Conservation (phyloP, 2,329 filamentous ascomycete genomes). For the Cladophialophora yegresii region DNA sequence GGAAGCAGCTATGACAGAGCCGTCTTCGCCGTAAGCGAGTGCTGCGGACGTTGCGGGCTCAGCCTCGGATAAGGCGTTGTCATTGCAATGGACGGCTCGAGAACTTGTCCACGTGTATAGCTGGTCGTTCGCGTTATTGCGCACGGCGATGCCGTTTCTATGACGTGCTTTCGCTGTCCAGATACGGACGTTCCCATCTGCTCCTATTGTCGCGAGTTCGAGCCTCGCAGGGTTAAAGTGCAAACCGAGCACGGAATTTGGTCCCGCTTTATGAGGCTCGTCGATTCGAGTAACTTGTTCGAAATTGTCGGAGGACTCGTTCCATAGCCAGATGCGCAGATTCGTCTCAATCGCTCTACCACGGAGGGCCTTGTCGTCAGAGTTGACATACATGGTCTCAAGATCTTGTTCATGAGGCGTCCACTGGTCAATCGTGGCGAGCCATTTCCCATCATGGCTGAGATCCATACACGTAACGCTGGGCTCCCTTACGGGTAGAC, state of each 20-base stretch:
- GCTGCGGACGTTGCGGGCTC: conserved; percentile 53
- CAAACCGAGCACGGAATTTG: conserved; percentile 67
- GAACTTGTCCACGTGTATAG: conserved; percentile 75
- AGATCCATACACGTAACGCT: conserved; percentile 73
- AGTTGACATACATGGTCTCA: conserved; percentile 52
- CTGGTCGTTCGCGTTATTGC: conserved; percentile 57
- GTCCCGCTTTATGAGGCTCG: conserved; percentile 69
- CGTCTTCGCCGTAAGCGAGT: conserved; percentile 79
- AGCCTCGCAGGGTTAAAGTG: conserved; percentile 67
- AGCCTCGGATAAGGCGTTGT: conserved; percentile 42
- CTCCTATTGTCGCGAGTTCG: conserved; percentile 82
- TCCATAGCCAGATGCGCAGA: conserved; percentile 87
- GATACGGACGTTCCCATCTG: conserved; percentile 73
- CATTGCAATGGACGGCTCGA: conserved; percentile 45
- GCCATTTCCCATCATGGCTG: conserved; percentile 80
- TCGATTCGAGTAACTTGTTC: conserved; percentile 81
- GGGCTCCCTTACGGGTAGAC: conserved; percentile 73
- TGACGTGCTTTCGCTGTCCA: conserved; percentile 76
- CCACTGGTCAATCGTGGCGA: conserved; percentile 93
- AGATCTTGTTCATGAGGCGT: conserved; percentile 70
- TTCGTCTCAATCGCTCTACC: conserved; percentile 62
- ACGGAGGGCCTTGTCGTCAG: conserved; percentile 18
- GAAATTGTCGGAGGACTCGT: conserved; percentile 56
- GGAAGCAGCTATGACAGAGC: conserved; percentile 70
- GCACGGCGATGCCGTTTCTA: conserved; percentile 58